Evolutionary conservation across 1,139 yeast genomes (phyloP).

Genomic region (Taiozyma sp.): DNA sequence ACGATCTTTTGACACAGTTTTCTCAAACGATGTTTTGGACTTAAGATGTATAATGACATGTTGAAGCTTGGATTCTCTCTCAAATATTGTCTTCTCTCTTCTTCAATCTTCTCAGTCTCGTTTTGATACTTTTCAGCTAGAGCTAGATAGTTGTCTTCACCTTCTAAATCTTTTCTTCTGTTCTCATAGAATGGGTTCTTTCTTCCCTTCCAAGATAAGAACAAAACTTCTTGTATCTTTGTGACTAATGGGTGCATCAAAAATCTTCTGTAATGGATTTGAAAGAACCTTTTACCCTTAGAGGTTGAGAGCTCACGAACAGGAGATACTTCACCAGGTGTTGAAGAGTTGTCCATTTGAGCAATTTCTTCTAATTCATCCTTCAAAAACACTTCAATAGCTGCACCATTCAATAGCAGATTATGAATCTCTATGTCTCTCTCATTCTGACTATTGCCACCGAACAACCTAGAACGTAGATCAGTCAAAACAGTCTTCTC

Average conservation of each 20-base stretch:
- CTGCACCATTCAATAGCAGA: slow-evolving; percentile 39
- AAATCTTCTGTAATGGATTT: slow-evolving; percentile 5
- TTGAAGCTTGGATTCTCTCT: slow-evolving; percentile 64
- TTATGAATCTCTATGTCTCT: slow-evolving; percentile 30
- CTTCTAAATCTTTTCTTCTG: slow-evolving; percentile 26
- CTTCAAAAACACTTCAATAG: slow-evolving; percentile 31
- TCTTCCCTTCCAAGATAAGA: slow-evolving; percentile 9
- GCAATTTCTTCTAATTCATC: slow-evolving; percentile 15
- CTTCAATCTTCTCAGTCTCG: slow-evolving; percentile 34
- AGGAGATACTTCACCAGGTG: slow-evolving; percentile 2
- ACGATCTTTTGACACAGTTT: slow-evolving; percentile 70
- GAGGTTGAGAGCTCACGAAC: slow-evolving; percentile 6
- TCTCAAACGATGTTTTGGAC: slow-evolving; percentile 61
- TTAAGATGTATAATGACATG: slow-evolving; percentile 59
- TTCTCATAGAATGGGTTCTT: slow-evolving; percentile 35
- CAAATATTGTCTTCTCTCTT: slow-evolving; percentile 48
- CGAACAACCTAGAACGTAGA: slow-evolving; percentile 25
- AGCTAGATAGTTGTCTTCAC: slow-evolving; percentile 27
- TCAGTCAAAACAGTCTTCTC: slow-evolving; percentile 28
- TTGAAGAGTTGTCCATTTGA: neutral
- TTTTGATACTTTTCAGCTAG: slow-evolving; percentile 33
- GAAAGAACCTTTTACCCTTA: slow-evolving; percentile 3
- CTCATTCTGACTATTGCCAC: slow-evolving; percentile 14
- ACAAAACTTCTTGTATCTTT: neutral
- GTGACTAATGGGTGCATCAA: slow-evolving; percentile 2